Evolutionary conservation across 768 basidiomycete species (phyloP), one percentile per base, ranked within the genome.

Genomic region (Botryobasidium botryosum): DNA sequence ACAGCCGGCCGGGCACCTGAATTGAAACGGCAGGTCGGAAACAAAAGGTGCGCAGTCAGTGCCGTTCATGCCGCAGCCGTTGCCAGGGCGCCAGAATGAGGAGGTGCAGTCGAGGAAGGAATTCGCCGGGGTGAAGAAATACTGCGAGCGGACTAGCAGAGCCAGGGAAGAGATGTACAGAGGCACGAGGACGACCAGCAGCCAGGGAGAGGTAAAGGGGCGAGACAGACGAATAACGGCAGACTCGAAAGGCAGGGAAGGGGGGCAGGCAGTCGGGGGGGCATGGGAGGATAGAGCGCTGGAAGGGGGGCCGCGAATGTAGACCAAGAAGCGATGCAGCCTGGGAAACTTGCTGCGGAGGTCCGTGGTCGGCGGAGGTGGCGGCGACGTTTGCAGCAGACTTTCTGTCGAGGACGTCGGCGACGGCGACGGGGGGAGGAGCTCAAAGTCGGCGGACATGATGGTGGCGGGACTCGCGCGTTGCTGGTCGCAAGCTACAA

Each of bases 1-100:
- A 53, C 82, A 82, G 43, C 72, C 72, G 4, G 82, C 77, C 4
- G 83, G 85, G 57, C 85, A 91, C 12, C 86, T 74, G 54, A 91
- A 82, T 49, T 81, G 71, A 55, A 79, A 73, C 6, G 69, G 67
- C 3, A 67, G 57, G 48, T 74, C 66, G 39, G 66, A 2, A 17
- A n/a, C 62, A 55, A 82, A 80, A 0, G 82, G 81, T 12, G 61
- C 64, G 57, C 85, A 90, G 2, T 57, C 48, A 32, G 59, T 52
- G 2, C 84, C 86, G 51, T 87, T 61, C 25, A 86, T 62, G 18
- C 85, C 84, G 51, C 85, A 88, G 8, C 69, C 71, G 52, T 75
- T 72, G 50, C 82, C 72, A 20, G 70, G 63, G 2, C 64, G 50
- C 80, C 82, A 87, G 55, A 74, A 83, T 2, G 75, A 69, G 5